Base-by-base conservation (phyloP, 371 early-diverging fungal genomes). In the Coemansia sp. region DNA sequence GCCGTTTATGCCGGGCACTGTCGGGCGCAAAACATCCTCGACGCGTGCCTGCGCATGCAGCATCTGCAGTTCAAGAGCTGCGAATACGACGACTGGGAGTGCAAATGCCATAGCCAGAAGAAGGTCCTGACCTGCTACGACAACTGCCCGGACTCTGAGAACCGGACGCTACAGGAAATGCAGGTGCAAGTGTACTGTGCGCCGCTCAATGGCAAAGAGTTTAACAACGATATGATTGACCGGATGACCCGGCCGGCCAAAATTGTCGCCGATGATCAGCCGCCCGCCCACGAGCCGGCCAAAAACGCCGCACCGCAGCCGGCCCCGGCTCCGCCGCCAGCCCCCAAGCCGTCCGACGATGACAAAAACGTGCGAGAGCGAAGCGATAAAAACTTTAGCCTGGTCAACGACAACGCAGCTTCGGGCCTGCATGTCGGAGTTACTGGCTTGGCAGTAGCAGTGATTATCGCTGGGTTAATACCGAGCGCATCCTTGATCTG, bases 71-170 rank as follows among this genome's bases (percentile, higher is more conserved):
- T 70, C 69, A 56, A 58, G 42, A 48, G 47, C 39, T 77, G 78
- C 47, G 65, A 62, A 26, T 63, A 67, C 52, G 68, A 70, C 47
- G 59, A 68, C 56, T 78, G 77, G 70, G 59, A 70, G 51, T 78
- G 78, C 69, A 77, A 77, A 43, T 78, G 78, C 63, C 68, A 63
- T 20, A 51, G 48, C 12, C 70, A 77, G 42, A 78, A 78, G 49
- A 74, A 72, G 57, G 60, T 78, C 14, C 54, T 78, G 26, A 66
- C 67, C 0, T 78, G 78, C 59, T 78, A 78, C 57, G 72, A 78
- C 55, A 77, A 78, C 45, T 78, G 78, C 30, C 79, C 79, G 2
- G 79, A 78, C 31, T 45, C 60, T 12, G 75, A 75, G 51, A 66
- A 65, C 53, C 75, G 75, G 38, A 75, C 75, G 14, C 35, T 70